Conservation (phyloP, 164 flowering plant species). For the Litsea cubeba region DNA sequence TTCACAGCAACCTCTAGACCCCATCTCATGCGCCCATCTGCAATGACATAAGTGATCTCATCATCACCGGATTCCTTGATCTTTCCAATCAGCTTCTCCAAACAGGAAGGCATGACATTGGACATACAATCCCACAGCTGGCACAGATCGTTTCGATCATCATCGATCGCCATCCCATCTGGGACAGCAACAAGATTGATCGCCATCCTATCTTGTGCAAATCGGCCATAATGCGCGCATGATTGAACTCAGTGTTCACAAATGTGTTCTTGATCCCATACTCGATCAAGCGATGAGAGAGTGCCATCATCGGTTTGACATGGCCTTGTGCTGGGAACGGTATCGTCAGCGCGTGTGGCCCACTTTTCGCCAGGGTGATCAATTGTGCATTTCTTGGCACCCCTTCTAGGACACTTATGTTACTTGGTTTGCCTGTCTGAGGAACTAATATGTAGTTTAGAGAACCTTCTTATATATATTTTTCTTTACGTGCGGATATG, state of each 20-base stretch:
- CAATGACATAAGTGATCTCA: constrained; percentile 25
- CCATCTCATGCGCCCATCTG: constrained; percentile 21
- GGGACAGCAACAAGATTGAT: constrained; percentile 16
- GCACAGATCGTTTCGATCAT: constrained; percentile 4
- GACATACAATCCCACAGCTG: background rate
- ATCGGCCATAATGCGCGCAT: background rate
- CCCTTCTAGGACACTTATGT: too few species aligned
- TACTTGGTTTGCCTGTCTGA: too few species aligned
- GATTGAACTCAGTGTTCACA: constrained; percentile 13
- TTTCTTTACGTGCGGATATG: too few species aligned
- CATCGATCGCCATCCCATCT: constrained; percentile 14
- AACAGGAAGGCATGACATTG: constrained; percentile 12
- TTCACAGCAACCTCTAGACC: constrained; percentile 21
- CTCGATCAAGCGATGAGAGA: constrained; percentile 21
- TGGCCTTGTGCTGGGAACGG: constrained; percentile 28
- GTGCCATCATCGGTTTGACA: constrained; percentile 22
- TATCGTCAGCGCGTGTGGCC: constrained; percentile 21
- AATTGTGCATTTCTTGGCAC: too few species aligned
- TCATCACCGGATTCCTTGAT: constrained; percentile 6
- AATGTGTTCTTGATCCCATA: constrained; percentile 22
- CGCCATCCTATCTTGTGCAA: background rate
- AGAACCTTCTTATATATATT: too few species aligned
- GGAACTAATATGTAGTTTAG: too few species aligned
- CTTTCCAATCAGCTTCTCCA: constrained; percentile 16
- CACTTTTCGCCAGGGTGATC: background rate